Evolutionary conservation across 2,329 filamentous ascomycete genomes (phyloP), one percentile per base, ranked within the genome.

Genomic region (Aaosphaeria arxii): DNA sequence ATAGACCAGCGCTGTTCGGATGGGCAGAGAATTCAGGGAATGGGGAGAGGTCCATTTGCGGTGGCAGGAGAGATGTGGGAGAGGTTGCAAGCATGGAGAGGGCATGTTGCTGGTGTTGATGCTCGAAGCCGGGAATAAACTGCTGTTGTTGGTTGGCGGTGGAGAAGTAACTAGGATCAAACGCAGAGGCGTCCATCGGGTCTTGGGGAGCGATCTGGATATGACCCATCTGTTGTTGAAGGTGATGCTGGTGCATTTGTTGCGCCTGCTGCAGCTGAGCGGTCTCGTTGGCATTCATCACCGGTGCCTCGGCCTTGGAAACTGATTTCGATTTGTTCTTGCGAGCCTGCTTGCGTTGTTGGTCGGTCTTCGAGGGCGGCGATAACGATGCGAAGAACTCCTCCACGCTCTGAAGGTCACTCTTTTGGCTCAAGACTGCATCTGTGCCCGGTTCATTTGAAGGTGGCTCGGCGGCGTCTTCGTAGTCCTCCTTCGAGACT

Each of bases 391-490:
- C 88, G 64, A 97, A 92, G 72, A 95, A 96, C 58, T 97, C 91
- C 62, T 96, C 91, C 0, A 96, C 91, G 4, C 89, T 95, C 62
- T 94, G 89, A n/a, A 96, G 76, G 65, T 95, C 89, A 3, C 89
- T 84, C 64, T 92, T 91, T 61, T 96, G 89, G 51, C 91, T 89
- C 55, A 96, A 79, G 1, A 94, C 90, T 0, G 88, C 91, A 64
- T 96, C 91, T n/a, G 89, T 87, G 6, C 88, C 87, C 38, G 82
- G 86, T 62, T 95, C 88, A 57, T 86, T 88, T 65, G 86, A 85
- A 59, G 82, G 78, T 38, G 81, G 77, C 4, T 78, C 73, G 30
- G 82, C 83, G 1, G 88, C 86, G 56, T 94, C 89, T 60, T 90
- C 85, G 70, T 89, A 94, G 62, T 96, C 90, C 1, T 85, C 80